Percentiles rank a stretch among this genome's conserved stretches.
Evolutionary conservation across 2,329 filamentous ascomycete species (phyloP).

Genomic region (Aotearoamyces nothofagi): DNA sequence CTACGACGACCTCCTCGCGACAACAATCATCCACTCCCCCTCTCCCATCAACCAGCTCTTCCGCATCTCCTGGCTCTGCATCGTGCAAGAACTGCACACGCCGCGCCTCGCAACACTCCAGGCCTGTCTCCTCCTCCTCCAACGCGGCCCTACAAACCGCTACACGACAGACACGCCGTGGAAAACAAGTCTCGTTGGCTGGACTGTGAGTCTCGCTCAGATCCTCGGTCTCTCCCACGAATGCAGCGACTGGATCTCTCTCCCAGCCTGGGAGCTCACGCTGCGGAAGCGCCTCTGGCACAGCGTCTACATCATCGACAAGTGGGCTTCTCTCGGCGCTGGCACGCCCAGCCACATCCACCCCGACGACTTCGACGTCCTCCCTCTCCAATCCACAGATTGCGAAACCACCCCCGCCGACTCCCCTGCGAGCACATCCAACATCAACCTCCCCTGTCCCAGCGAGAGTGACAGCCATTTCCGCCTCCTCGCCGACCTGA

Average conservation of each 20-base stretch:
- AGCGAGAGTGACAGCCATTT: conserved; percentile 14
- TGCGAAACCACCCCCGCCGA: conserved; percentile 11
- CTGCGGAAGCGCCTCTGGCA: conserved; percentile 20
- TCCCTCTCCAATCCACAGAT: conserved; percentile 12
- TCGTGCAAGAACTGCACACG: conserved; percentile 20
- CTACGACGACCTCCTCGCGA: conserved; percentile 23
- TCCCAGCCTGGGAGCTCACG: conserved; percentile 18
- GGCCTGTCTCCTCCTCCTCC: conserved; percentile 19
- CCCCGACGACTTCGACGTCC: conserved; percentile 17
- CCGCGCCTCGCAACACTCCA: conserved; percentile 19
- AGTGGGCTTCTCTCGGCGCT: conserved; percentile 20
- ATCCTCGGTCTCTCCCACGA: conserved; percentile 19
- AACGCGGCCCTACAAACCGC: conserved; percentile 19
- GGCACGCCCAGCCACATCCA: conserved; percentile 20
- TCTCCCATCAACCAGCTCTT: conserved; percentile 16
- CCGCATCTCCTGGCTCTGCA: conserved; percentile 17
- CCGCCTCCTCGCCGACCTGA: conserved; percentile 15
- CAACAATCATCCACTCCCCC: conserved; percentile 18
- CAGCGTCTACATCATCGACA: conserved; percentile 19
- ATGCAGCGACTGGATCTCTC: conserved; percentile 16
- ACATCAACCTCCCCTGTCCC: no score
- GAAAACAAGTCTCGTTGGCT: conserved; percentile 19
- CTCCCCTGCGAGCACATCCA: conserved; percentile 5
- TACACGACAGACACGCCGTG: conserved; percentile 21
- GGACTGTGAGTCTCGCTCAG: conserved; percentile 19